These are phyloP conservation scores for Globisporangium perplexum DNA, from an alignment of 352 stramenopile species.

Conservation along the genomic window DNA sequence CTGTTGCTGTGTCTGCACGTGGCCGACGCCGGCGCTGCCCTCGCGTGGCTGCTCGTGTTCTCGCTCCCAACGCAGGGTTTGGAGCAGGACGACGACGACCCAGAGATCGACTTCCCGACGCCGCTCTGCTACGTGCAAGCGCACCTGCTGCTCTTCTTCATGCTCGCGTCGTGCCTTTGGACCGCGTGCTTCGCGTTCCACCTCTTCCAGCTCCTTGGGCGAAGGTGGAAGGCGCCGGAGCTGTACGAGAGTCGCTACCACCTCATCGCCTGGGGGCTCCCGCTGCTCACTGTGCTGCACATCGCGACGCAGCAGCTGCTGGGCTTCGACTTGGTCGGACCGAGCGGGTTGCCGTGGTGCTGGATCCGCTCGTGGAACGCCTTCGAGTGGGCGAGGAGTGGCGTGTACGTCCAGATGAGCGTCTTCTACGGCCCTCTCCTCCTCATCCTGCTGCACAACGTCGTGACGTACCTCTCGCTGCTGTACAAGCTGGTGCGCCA, in stretches of 20 bases:
- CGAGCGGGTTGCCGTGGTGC: slow-evolving; percentile 66
- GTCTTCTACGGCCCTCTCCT: slow-evolving; percentile 55
- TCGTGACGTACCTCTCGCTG: slow-evolving; percentile 50
- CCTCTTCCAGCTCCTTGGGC: slow-evolving; percentile 59
- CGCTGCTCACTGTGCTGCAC: slow-evolving; percentile 33
- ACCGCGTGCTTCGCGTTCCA: slow-evolving; percentile 76
- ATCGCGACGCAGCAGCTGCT: slow-evolving; percentile 34
- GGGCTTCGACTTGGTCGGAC: slow-evolving; percentile 46
- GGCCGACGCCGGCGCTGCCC: slow-evolving; percentile 36
- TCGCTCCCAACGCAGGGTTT: slow-evolving; percentile 17
- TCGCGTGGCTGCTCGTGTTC: slow-evolving; percentile 53
- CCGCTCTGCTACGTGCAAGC: slow-evolving; percentile 22
- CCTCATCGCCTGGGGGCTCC: slow-evolving; percentile 61
- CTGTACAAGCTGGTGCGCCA: slow-evolving; percentile 49
- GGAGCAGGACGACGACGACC: slow-evolving; percentile 3
- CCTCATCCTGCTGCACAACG: slow-evolving; percentile 52
- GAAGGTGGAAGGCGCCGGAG: slow-evolving; percentile 43
- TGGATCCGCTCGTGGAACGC: slow-evolving; percentile 72
- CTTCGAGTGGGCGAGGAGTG: slow-evolving; percentile 36
- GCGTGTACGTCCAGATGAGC: slow-evolving; percentile 53
- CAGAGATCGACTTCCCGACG: background rate
- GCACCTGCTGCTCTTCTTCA: slow-evolving; percentile 64
- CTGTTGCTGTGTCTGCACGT: slow-evolving; percentile 63
- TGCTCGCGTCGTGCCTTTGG: slow-evolving; percentile 63
- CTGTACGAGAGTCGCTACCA: slow-evolving; percentile 67